phyloP scores from a whole-genome alignment of 441 rosid genomes.

The Populus hybrid region DNA sequence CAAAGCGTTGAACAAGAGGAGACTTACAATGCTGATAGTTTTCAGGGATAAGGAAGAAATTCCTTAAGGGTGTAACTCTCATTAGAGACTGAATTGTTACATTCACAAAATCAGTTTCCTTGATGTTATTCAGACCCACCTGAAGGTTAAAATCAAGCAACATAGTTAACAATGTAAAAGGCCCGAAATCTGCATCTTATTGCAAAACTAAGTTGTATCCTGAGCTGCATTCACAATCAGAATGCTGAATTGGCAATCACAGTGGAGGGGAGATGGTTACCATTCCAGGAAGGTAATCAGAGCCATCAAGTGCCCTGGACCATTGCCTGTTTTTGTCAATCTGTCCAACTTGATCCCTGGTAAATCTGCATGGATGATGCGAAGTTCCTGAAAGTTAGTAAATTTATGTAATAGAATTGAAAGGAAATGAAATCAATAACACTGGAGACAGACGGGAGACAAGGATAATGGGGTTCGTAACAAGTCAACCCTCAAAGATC shows the following conservation, averaged over 20 bases:
- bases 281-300: conserved; percentile 99
- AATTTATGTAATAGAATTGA: not conserved
- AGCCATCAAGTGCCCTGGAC: conserved; percentile 98
- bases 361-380: conserved; percentile 53
- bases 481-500: too few species aligned
- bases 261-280: conserved; percentile 26
- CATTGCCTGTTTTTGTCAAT: conserved; percentile 82
- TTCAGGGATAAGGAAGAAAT: conserved; percentile 89
- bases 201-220: not conserved
- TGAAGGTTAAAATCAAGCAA: conserved; percentile 29
- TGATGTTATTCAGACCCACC: conserved; percentile 97
- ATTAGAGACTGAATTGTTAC: conserved; percentile 94
- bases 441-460: not conserved
- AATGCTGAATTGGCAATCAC: not conserved
- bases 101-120: conserved; percentile 94
- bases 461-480: too few species aligned
- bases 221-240: not conserved
- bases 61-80: conserved; percentile 93
- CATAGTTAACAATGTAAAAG: not conserved
- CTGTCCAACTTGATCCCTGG: conserved; percentile 71
- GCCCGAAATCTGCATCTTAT: not conserved
- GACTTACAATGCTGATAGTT: conserved; percentile 80
- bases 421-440: not conserved
- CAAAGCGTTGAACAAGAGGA: conserved; percentile 93
- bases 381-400: not conserved